Evolutionary conservation across 2,329 filamentous ascomycete species (phyloP).

Genomic region (Biscogniauxia mediterranea): DNA sequence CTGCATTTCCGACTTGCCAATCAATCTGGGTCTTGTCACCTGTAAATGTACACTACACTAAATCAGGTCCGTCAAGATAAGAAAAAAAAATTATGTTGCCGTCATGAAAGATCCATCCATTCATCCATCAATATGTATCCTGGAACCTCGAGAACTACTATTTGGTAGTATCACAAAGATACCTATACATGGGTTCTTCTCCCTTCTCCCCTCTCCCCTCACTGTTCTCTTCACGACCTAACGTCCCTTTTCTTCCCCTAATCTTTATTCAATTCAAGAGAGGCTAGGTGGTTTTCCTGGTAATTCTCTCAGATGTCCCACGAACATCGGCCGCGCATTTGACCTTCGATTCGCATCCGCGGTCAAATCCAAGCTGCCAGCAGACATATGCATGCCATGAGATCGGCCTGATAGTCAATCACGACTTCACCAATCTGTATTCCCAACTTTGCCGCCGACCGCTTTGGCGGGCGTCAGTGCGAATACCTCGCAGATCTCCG

Average conservation of each 20-base stretch:
- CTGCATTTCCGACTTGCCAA: neutral
- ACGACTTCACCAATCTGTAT: conserved; percentile 32
- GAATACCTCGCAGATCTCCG: conserved; percentile 37
- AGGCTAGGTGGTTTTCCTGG: neutral
- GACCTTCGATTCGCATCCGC: conserved; percentile 6
- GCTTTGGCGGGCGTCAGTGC: conserved; percentile 44
- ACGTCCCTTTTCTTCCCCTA: neutral
- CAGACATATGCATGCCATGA: conserved; percentile 25
- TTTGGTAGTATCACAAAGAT: neutral
- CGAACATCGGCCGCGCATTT: conserved; percentile 2
- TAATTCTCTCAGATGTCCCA: conserved; percentile 9
- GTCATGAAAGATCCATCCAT: conserved; percentile 18
- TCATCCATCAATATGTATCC: neutral
- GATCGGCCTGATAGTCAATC: conserved; percentile 12
- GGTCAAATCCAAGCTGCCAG: conserved; percentile 8
- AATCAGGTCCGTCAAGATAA: neutral
- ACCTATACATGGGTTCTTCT: too few species aligned
- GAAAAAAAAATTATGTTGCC: conserved; percentile 23
- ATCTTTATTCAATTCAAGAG: neutral
- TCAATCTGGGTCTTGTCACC: conserved; percentile 1
- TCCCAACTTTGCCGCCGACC: conserved; percentile 30
- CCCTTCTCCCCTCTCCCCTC: too few species aligned
- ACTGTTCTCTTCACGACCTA: neutral
- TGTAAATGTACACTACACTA: neutral
- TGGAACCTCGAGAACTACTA: neutral